Evolutionary conservation across 305 asterid species (phyloP).

Genomic region (Solanum hybrid): DNA sequence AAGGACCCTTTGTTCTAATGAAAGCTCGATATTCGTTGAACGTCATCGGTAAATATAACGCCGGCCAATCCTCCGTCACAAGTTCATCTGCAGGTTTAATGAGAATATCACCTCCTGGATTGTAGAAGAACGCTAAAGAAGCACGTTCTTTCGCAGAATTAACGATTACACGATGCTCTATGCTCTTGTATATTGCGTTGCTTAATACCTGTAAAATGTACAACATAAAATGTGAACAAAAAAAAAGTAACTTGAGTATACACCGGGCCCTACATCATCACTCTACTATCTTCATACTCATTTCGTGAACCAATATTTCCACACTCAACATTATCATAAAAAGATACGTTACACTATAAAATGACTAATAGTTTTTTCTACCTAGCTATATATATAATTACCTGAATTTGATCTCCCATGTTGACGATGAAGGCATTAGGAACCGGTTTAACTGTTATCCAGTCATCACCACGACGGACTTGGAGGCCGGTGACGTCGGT

Average conservation of each 20-base stretch:
- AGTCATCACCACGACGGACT: constrained; percentile 38
- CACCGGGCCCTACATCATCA: not conserved
- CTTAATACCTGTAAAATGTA: constrained; percentile 27
- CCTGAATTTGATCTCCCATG: constrained; percentile 88
- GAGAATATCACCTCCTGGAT: constrained; percentile 49
- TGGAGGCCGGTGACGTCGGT: constrained; percentile 67
- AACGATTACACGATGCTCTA: constrained; percentile 79
- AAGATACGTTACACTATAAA: not conserved
- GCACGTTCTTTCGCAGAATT: constrained; percentile 55
- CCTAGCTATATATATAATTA: constrained; percentile 1
- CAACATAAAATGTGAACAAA: not conserved
- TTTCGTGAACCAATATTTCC: not conserved
- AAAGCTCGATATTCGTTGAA: constrained; percentile 41
- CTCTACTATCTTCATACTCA: not conserved
- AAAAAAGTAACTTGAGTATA: not conserved
- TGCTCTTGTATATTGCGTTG: constrained; percentile 60
- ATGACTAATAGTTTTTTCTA: not conserved
- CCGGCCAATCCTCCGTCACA: constrained; percentile 29
- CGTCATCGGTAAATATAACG: constrained; percentile 39
- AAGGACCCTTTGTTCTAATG: constrained; percentile 59
- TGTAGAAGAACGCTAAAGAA: constrained; percentile 67
- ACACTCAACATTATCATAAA: not conserved
- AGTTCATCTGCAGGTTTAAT: constrained; percentile 65
- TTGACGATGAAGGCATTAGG: constrained; percentile 70
- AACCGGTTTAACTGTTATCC: constrained; percentile 66